Conservation (phyloP, 805 yeast species). For the Hagleromyces aurorensis region DNA sequence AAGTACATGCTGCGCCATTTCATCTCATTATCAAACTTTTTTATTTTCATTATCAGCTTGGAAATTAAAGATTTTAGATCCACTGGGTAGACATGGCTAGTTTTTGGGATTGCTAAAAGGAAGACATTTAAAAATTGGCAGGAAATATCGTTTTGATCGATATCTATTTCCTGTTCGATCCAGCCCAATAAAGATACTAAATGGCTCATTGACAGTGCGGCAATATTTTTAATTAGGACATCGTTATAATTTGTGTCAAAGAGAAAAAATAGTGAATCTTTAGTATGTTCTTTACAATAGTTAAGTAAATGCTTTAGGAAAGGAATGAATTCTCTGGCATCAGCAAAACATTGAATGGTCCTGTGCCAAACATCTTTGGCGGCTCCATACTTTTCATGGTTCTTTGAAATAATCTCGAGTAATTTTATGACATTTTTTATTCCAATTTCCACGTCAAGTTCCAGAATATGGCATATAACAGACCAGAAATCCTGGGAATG, state of each 20-base stretch:
- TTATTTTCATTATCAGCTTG: too few species aligned
- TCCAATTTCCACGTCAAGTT: conserved; percentile 54
- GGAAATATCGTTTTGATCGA: too few species aligned
- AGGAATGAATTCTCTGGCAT: conserved; percentile 48
- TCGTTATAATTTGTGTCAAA: conserved; percentile 28
- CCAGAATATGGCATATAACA: conserved; percentile 40
- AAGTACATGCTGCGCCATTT: too few species aligned
- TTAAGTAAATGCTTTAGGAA: conserved; percentile 43
- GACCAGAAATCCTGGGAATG: conserved; percentile 33
- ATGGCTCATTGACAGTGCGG: conserved; percentile 39
- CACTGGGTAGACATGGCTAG: too few species aligned
- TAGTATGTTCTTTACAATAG: conserved; percentile 9
- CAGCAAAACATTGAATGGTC: conserved; percentile 41
- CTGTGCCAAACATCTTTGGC: conserved; percentile 21
- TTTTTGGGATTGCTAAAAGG: too few species aligned
- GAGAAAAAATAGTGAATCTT: conserved; percentile 10
- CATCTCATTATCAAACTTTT: too few species aligned
- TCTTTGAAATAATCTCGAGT: conserved; percentile 7
- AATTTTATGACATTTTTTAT: conserved; percentile 32
- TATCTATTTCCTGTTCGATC: too few species aligned
- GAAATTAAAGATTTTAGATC: too few species aligned
- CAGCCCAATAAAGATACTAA: too few species aligned
- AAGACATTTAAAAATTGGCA: too few species aligned
- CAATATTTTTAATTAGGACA: conserved; percentile 35
- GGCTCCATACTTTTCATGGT: conserved; percentile 6